phyloP scores from a whole-genome alignment of 2,329 filamentous ascomycete genomes.

The Gremmenia infestans region DNA sequence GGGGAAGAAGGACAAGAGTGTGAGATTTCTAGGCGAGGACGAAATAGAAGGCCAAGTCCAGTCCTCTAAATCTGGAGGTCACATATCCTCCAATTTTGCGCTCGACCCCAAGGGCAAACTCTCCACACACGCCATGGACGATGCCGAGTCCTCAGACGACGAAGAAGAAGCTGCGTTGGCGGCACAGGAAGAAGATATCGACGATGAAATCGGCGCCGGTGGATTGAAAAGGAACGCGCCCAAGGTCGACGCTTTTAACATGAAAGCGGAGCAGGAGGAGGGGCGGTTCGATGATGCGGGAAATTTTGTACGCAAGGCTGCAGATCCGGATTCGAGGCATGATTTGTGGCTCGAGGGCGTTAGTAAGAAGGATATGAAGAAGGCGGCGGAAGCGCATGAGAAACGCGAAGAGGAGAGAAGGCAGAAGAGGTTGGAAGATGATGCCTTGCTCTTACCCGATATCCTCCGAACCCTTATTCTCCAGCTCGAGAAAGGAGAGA shows the following conservation, averaged over 20 bases:
- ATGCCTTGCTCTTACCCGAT: conserved; percentile 68
- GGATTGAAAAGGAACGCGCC: conserved; percentile 90
- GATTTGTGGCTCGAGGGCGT: conserved; percentile 90
- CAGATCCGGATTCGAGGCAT: conserved; percentile 82
- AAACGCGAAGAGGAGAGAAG: conserved; percentile 74
- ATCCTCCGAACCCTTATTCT: conserved; percentile 68
- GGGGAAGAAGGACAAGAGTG: conserved; percentile 58
- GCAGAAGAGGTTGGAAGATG: conserved; percentile 66
- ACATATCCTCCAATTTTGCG: conserved; percentile 55
- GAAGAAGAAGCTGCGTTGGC: conserved; percentile 72
- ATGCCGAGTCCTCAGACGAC: conserved; percentile 50
- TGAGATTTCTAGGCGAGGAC: conserved; percentile 52
- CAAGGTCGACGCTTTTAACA: conserved; percentile 93
- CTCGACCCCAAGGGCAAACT: conserved; percentile 49
- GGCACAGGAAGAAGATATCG: conserved; percentile 68
- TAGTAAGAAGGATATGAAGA: conserved; percentile 89
- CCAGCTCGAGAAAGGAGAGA: conserved; percentile 74
- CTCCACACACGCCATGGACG: conserved; percentile 33
- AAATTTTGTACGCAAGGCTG: conserved; percentile 86
- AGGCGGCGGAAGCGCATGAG: conserved; percentile 80
- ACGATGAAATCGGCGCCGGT: conserved; percentile 85
- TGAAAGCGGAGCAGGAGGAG: conserved; percentile 84
- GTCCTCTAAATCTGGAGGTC: conserved; percentile 67
- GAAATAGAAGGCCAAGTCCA: conserved; percentile 77
- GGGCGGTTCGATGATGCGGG: conserved; percentile 86